These are phyloP conservation scores for Oxytropis ochrocephala DNA, from an alignment of 306 rosid species.

Conservation along the genomic window DNA sequence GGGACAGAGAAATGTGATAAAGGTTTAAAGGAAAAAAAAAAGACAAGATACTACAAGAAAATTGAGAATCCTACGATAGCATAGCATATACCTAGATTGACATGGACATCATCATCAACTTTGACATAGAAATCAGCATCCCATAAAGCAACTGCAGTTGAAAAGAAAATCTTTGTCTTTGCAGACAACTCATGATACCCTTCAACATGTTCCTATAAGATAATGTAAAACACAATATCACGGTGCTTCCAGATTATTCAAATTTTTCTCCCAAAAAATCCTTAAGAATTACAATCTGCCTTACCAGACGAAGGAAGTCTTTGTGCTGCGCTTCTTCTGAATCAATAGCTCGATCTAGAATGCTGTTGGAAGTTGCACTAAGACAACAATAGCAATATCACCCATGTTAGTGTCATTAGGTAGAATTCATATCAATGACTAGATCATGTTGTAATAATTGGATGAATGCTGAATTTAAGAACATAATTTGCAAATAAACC, in stretches of 20 bases:
- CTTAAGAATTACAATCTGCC: constrained; percentile 19
- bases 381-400: constrained; percentile 20
- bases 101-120: constrained; percentile 98
- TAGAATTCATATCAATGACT: not conserved
- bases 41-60: not conserved
- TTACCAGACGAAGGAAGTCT: constrained; percentile 48
- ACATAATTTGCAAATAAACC: not conserved
- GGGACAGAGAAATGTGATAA: not conserved
- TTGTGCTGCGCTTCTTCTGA: constrained; percentile 83
- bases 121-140: constrained; percentile 96
- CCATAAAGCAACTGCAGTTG: constrained; percentile 84
- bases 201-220: constrained; percentile 85
- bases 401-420: constrained; percentile 30
- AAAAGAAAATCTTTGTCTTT: constrained; percentile 84
- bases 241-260: constrained; percentile 4
- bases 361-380: constrained; percentile 99
- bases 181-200: constrained; percentile 97
- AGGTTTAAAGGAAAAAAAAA: not conserved
- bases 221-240: constrained; percentile 21
- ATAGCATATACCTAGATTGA: constrained; percentile 68
- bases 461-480: not conserved
- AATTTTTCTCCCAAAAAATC: not conserved
- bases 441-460: not conserved
- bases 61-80: not conserved
- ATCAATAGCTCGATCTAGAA: constrained; percentile 95